Percentiles rank a stretch among this genome's conserved stretches.
Conservation (phyloP, 2,329 filamentous ascomycete species). For the Botrytis squamosa region DNA sequence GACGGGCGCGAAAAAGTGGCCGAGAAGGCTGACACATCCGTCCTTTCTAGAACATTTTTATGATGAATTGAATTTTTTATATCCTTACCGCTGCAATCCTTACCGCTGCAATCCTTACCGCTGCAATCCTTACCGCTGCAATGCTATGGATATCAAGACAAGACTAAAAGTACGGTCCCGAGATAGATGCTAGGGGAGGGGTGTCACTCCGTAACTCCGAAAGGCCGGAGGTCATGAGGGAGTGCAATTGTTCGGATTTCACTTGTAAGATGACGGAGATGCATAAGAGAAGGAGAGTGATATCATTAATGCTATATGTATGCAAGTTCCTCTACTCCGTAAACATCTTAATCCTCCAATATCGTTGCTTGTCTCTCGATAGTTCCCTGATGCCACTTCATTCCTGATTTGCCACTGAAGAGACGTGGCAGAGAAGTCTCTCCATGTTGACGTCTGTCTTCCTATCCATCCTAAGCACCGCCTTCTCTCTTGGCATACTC, state of each 20-base stretch:
- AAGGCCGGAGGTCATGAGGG: not conserved
- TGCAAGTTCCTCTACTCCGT: not conserved
- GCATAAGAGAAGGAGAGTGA: not conserved
- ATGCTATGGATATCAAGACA: not conserved
- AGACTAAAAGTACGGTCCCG: not conserved
- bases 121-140: not conserved
- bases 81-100: not conserved
- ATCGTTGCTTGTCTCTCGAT: not conserved
- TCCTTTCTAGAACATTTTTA: not conserved
- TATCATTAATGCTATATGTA: conserved; percentile 1
- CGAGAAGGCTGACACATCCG: not conserved
- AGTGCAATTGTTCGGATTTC: not conserved
- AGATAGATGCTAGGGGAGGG: not conserved
- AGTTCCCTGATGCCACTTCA: not conserved
- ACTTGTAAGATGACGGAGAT: not conserved
- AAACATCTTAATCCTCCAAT: not conserved
- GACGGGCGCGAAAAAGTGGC: not conserved
- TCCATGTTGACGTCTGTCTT: not conserved
- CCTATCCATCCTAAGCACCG: conserved; percentile 34
- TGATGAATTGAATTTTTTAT: not conserved
- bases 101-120: not conserved
- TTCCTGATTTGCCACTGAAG: not conserved
- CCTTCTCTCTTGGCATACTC: conserved; percentile 30
- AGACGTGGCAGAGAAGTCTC: not conserved
- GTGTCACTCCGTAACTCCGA: not conserved